These are phyloP conservation scores for Xylaria multiplex DNA, from an alignment of 2,329 filamentous ascomycete species.

Conservation along the genomic window DNA sequence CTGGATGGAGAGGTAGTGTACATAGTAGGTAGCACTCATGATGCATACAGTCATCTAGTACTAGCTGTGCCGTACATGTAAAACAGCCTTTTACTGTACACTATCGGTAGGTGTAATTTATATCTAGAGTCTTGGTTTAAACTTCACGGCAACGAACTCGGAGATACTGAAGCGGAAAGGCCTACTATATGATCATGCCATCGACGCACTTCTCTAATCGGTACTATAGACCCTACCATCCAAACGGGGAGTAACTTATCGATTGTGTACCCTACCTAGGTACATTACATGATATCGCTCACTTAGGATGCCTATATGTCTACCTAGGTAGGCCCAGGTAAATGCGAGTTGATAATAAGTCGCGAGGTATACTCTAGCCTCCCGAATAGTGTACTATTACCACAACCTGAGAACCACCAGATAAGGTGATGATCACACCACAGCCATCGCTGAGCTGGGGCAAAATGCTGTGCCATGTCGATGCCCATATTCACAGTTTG, in stretches of 20 bases:
- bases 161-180: background rate
- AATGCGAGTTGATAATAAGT: too few relatives aligned
- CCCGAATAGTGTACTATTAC: background rate
- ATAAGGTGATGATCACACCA: constrained; percentile 5
- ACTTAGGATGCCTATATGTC: too few relatives aligned
- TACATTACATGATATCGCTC: too few relatives aligned
- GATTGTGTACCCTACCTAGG: too few relatives aligned
- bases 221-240: too few relatives aligned
- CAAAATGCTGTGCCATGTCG: background rate
- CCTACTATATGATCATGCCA: background rate
- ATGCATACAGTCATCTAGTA: constrained; percentile 17
- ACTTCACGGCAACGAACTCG: background rate
- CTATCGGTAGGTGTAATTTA: background rate
- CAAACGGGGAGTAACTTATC: too few relatives aligned
- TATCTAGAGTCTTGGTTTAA: background rate
- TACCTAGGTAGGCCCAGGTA: too few relatives aligned
- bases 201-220: too few relatives aligned
- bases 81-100: constrained; percentile 11
- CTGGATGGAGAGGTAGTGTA: too few relatives aligned
- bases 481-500: constrained; percentile 9
- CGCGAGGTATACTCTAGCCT: background rate
- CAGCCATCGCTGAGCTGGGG: background rate
- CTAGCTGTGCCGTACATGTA: background rate
- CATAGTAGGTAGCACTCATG: background rate
- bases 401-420: background rate